Evolutionary conservation across 2,329 filamentous ascomycete genomes (phyloP), one percentile per base, ranked within the genome.

Genomic region (Albifimbria verrucaria): DNA sequence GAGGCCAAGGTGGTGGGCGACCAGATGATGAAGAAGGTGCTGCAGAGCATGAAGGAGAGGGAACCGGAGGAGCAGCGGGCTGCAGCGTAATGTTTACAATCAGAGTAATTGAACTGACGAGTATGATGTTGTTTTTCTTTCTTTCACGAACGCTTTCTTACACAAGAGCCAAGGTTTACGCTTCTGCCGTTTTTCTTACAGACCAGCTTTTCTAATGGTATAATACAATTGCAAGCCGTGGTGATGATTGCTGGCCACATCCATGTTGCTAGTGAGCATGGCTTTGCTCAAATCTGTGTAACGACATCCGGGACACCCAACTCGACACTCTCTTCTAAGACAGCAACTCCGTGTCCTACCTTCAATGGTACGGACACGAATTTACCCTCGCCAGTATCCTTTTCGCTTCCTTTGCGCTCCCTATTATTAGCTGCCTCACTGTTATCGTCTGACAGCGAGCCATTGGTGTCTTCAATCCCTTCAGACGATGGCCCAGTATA

Each of bases 21-120:
- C 68, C 88, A 92, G 68, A 99, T 99, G 94, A 95, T 99, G 72
- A 92, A 88, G 77, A 94, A 91, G 44, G 94, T 99, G 63, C 73
- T 97, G 61, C 89, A 93, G 73, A 93, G 90, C 70, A 88, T 87
- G 22, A 74, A 71, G 64, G 69, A 74, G 42, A 58, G 55, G 11
- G 52, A 57, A 48, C 57, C 50, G 53, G 25, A 22, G 17, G 41
- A 7, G 26, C 15, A n/a, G n/a, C n/a, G n/a, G n/a, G n/a, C n/a
- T n/a, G n/a, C n/a, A n/a, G n/a, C n/a, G n/a, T n/a, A n/a, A n/a
- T n/a, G n/a, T n/a, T n/a, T n/a, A n/a, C n/a, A n/a, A n/a, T n/a
- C n/a, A n/a, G n/a, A n/a, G n/a, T n/a, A n/a, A n/a, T n/a, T n/a
- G n/a, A n/a, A n/a, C n/a, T n/a, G n/a, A n/a, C n/a, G n/a, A n/a